Percentiles rank a stretch among this genome's conserved stretches.
Conservation (phyloP, 495 filamentous ascomycete species). For the Tuber calosporum region DNA sequence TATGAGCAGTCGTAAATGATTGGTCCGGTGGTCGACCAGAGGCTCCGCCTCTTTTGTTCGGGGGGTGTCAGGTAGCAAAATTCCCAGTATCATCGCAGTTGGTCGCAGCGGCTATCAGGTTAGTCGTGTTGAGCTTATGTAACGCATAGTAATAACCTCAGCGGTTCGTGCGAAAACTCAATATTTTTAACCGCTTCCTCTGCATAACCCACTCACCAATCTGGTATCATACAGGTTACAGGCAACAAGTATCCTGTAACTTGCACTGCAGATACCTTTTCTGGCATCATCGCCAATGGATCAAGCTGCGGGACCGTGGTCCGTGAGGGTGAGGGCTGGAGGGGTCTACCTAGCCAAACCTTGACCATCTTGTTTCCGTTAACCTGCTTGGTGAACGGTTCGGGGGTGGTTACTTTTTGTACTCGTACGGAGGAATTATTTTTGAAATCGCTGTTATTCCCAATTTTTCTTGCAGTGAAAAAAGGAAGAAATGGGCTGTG, state of each 20-base stretch:
- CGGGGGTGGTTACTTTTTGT: neutral
- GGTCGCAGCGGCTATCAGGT: neutral
- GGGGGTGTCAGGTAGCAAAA: neutral
- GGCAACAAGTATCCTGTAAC: no score
- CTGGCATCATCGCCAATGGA: neutral
- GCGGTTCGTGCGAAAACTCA: neutral
- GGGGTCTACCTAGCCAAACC: neutral
- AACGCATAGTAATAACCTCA: neutral
- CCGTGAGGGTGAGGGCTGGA: neutral
- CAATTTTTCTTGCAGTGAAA: neutral
- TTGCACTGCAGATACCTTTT: neutral
- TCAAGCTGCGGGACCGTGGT: neutral
- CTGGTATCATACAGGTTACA: neutral
- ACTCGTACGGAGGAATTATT: neutral
- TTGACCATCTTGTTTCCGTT: neutral
- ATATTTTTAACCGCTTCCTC: neutral
- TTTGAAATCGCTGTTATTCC: neutral
- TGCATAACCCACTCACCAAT: neutral
- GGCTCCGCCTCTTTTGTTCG: neutral
- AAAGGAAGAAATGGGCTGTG: neutral
- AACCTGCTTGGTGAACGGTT: neutral
- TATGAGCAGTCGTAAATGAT: conserved; percentile 36
- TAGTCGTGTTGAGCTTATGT: neutral
- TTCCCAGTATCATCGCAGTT: neutral
- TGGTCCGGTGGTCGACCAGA: conserved; percentile 28